Evolutionary conservation across 805 yeast species (phyloP).

Genomic region (Teunomyces stri): DNA sequence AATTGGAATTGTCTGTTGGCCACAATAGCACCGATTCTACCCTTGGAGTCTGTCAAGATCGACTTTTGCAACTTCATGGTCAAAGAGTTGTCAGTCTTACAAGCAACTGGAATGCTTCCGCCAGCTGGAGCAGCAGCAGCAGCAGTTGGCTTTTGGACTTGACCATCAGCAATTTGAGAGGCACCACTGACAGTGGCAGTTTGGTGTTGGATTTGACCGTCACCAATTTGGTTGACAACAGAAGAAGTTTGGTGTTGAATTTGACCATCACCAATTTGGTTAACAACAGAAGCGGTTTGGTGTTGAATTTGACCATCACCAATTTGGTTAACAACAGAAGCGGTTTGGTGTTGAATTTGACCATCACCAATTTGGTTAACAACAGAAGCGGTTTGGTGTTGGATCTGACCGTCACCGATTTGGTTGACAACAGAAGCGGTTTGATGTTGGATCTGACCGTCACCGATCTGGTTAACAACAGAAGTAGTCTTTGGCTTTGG

Average conservation of each 20-base stretch:
- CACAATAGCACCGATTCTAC: slow-evolving; percentile 77
- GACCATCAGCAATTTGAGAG: slow-evolving; percentile 30
- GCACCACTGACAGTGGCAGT: slow-evolving; percentile 21
- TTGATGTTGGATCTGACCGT: slow-evolving; percentile 49
- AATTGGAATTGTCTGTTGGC: slow-evolving; percentile 81
- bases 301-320: slow-evolving; percentile 49
- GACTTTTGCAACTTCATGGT: slow-evolving; percentile 53
- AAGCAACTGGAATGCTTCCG: slow-evolving; percentile 14
- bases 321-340: slow-evolving; percentile 49
- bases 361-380: slow-evolving; percentile 48
- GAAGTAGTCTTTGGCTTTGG: slow-evolving; percentile 32
- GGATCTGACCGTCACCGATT: slow-evolving; percentile 27
- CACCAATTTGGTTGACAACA: slow-evolving; percentile 12
- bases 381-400: slow-evolving; percentile 24
- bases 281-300: slow-evolving; percentile 21
- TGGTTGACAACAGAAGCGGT: slow-evolving; percentile 24
- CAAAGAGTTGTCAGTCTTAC: slow-evolving; percentile 38
- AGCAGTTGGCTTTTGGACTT: slow-evolving; percentile 24
- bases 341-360: slow-evolving; percentile 40
- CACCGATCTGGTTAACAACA: slow-evolving; percentile 46
- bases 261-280: slow-evolving; percentile 31
- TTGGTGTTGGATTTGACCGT: slow-evolving; percentile 31
- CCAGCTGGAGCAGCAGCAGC: slow-evolving; percentile 7
- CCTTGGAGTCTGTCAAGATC: slow-evolving; percentile 54
- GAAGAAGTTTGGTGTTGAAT: slow-evolving; percentile 28